Conservation (phyloP, 2,329 filamentous ascomycete species). For the Plenodomus tracheiphilus region DNA sequence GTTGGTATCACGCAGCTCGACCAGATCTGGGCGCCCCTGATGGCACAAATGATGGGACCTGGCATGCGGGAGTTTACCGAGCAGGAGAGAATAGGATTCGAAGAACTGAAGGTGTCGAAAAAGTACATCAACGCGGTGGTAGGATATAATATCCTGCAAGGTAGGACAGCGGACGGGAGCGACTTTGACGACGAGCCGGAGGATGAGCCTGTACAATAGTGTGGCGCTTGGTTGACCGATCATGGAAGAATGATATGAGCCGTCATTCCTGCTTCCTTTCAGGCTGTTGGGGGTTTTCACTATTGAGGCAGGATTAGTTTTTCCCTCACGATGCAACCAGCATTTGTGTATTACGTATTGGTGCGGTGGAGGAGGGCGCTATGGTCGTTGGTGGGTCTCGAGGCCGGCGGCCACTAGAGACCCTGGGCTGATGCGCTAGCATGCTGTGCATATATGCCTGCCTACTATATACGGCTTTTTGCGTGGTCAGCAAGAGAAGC, state of each 20-base stretch:
- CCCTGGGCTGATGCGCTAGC: slow-evolving; percentile 6
- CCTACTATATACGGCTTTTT: not conserved
- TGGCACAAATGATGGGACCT: slow-evolving; percentile 36
- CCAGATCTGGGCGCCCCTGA: slow-evolving; percentile 41
- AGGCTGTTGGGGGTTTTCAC: slow-evolving; percentile 16
- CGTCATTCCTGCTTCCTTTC: not conserved
- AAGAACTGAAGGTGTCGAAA: slow-evolving; percentile 29
- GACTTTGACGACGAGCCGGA: slow-evolving; percentile 29
- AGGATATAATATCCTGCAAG: slow-evolving; percentile 42
- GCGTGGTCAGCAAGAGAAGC: slow-evolving; percentile 2
- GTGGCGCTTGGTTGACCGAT: not conserved
- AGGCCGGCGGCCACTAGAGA: slow-evolving; percentile 19
- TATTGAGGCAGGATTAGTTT: slow-evolving; percentile 11
- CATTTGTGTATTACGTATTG: slow-evolving; percentile 26
- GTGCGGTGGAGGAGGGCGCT: slow-evolving; percentile 17
- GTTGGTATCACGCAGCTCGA: slow-evolving; percentile 43
- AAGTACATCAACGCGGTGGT: slow-evolving; percentile 43
- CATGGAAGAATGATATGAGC: not conserved
- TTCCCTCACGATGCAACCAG: slow-evolving; percentile 15
- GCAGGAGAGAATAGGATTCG: slow-evolving; percentile 31
- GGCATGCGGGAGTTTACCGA: slow-evolving; percentile 35
- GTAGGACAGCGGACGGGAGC: slow-evolving; percentile 29
- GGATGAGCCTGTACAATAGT: not conserved
- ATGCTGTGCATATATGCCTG: slow-evolving; percentile 8
- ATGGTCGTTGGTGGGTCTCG: slow-evolving; percentile 8